Base-by-base conservation (phyloP, 2,329 filamentous ascomycete genomes). In the Colletotrichum lentis region DNA sequence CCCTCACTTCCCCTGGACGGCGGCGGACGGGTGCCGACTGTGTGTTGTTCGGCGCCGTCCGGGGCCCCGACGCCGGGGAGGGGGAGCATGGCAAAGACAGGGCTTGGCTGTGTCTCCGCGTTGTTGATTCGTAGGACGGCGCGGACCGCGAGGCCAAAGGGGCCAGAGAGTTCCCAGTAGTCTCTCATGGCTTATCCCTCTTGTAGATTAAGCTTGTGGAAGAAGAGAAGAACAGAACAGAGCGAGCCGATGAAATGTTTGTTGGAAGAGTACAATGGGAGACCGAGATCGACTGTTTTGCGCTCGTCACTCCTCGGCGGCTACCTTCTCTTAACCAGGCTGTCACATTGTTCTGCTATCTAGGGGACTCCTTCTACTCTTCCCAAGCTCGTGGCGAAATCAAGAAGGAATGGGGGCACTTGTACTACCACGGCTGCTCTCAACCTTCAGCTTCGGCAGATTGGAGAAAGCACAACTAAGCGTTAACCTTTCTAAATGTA, bases 161-260 rank as follows among this genome's bases (percentile, higher is more conserved):
- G 46, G 16, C 67, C 64, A 12, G 53, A 62, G 3, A 67, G 64
- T 20, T 62, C 43, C 63, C 67, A 69, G 22, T 69, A 69, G 53
- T 66, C 63, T 64, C 44, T 64, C 46, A 58, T 67, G 35, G 14
- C 14, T 47, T 52, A 11, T 35, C 16, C n/a, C 10, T 24, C 37
- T n/a, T 16, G 12, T 18, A 27, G 52, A 3, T 50, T 3, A 35
- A 14, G 37, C 7, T 2, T 3, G 0, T 43, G 39, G 27, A 3
- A 5, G 31, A n/a, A 24, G 39, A 56, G 14, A n/a, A 16, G 4
- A 35, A 14, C 8, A 35, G 8, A 35, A 10, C 31, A 4, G 3
- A 44, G 39, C 4, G 22, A 11, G 1, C 44, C 3, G 8, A 14
- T 24, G 24, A 1, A 18, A 39, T n/a, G 7, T 16, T 16, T 46